A percentile compares a stretch with the other conserved stretches of the same genome.
Conservation (phyloP, 805 yeast genomes). For the Zygosaccharomyces bailii region DNA sequence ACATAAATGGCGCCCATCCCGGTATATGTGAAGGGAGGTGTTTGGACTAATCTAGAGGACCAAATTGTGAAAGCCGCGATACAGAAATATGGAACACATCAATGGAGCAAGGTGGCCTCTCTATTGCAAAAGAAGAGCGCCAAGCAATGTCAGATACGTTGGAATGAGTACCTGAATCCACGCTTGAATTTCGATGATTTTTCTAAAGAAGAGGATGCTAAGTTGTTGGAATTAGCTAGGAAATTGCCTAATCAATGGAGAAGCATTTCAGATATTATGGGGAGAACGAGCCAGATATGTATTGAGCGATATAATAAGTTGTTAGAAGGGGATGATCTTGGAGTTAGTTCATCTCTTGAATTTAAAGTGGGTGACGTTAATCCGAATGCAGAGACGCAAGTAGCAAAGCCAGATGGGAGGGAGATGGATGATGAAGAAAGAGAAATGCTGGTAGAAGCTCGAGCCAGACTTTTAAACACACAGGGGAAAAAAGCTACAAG, state of each 20-base stretch:
- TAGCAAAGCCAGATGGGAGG: conserved; percentile 77
- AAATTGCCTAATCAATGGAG: conserved; percentile 93
- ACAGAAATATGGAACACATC: conserved; percentile 87
- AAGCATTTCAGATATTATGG: conserved; percentile 74
- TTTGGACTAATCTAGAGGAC: conserved; percentile 83
- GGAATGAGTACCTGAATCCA: conserved; percentile 89
- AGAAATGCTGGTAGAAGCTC: conserved; percentile 93
- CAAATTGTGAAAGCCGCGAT: conserved; percentile 88
- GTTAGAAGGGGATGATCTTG: conserved; percentile 33
- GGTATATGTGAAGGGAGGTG: conserved; percentile 79
- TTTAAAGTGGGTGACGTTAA: conserved; percentile 55
- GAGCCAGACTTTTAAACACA: conserved; percentile 85
- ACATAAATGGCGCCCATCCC: conserved; percentile 45
- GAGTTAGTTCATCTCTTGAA: conserved; percentile 39
- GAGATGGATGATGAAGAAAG: conserved; percentile 82
- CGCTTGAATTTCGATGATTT: conserved; percentile 60
- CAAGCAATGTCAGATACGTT: conserved; percentile 85
- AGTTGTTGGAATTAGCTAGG: conserved; percentile 60
- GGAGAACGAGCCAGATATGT: conserved; percentile 83
- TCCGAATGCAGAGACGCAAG: conserved; percentile 68
- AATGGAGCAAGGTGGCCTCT: conserved; percentile 92
- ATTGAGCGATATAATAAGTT: conserved; percentile 78
- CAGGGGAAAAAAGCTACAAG: conserved; percentile 93
- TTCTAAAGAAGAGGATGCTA: conserved; percentile 73
- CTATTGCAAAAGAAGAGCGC: conserved; percentile 81